Conservation (phyloP, 176 grass and related monocot genomes). For the Dactylis glomerata region DNA sequence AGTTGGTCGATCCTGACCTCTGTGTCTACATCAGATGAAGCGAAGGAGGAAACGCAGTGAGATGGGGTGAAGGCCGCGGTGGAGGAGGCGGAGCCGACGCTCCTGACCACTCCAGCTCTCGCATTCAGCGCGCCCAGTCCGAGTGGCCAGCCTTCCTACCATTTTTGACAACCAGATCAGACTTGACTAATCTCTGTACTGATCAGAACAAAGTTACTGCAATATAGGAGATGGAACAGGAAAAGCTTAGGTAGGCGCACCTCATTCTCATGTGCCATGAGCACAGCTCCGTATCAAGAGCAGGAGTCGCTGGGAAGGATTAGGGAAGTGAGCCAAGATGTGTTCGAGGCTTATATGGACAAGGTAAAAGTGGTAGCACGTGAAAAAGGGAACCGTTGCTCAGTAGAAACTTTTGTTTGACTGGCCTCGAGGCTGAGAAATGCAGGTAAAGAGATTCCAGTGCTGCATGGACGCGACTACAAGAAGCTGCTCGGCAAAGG, state of each 20-base stretch:
- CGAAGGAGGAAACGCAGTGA: constrained; percentile 36
- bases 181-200: background rate
- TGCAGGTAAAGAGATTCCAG: background rate
- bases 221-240: background rate
- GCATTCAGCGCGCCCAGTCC: constrained; percentile 48
- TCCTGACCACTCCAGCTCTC: constrained; percentile 28
- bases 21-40: constrained; percentile 44
- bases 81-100: constrained; percentile 41
- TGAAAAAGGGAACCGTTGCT: background rate
- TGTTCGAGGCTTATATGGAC: background rate
- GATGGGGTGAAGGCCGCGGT: constrained; percentile 49
- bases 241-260: constrained; percentile 17
- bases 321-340: background rate
- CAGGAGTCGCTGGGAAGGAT: background rate
- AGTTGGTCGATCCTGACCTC: constrained; percentile 30
- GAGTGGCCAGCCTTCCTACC: constrained; percentile 73
- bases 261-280: constrained; percentile 44
- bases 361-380: background rate
- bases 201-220: background rate
- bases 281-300: background rate
- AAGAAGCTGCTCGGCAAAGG: background rate
- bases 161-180: background rate
- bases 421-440: background rate
- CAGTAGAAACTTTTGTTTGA: background rate
- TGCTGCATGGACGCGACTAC: background rate